These are phyloP conservation scores for Kodamaea suecica DNA, from an alignment of 1,139 yeast species.

Conservation along the genomic window DNA sequence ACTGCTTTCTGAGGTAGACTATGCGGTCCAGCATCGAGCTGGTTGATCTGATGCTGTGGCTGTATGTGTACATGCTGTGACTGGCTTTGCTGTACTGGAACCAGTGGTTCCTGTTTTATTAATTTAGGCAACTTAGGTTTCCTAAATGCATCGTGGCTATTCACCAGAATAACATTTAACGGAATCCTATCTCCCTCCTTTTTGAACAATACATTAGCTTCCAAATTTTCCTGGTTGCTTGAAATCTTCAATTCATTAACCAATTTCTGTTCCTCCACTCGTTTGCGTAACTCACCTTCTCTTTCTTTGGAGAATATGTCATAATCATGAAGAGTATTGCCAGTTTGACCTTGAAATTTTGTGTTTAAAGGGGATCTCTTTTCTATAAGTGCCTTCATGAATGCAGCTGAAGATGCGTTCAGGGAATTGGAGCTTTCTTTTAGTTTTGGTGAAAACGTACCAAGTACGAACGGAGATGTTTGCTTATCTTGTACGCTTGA, in stretches of 20 bases:
- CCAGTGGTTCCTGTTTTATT: background rate
- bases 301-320: conserved; percentile 20
- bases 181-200: conserved; percentile 7
- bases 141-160: conserved; percentile 18
- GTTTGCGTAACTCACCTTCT: conserved; percentile 24
- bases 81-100: background rate
- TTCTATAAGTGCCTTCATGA: conserved; percentile 10
- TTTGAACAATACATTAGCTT: conserved; percentile 7
- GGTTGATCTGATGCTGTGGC: conserved; percentile 2
- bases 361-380: conserved; percentile 7
- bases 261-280: conserved; percentile 27
- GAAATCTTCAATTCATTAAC: conserved; percentile 1
- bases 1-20: conserved; percentile 8
- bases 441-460: conserved; percentile 16
- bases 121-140: conserved; percentile 24
- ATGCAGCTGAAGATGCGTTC: conserved; percentile 8
- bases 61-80: too few species aligned
- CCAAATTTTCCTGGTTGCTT: conserved; percentile 6
- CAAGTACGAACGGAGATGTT: conserved; percentile 14
- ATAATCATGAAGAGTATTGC: conserved; percentile 2
- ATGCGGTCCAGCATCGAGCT: background rate
- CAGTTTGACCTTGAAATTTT: background rate
- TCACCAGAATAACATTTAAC: conserved; percentile 7
- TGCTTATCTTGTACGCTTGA: conserved; percentile 4
- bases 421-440: conserved; percentile 6